Base-by-base conservation (phyloP, 176 grass and related monocot genomes). In the Ananas comosus region DNA sequence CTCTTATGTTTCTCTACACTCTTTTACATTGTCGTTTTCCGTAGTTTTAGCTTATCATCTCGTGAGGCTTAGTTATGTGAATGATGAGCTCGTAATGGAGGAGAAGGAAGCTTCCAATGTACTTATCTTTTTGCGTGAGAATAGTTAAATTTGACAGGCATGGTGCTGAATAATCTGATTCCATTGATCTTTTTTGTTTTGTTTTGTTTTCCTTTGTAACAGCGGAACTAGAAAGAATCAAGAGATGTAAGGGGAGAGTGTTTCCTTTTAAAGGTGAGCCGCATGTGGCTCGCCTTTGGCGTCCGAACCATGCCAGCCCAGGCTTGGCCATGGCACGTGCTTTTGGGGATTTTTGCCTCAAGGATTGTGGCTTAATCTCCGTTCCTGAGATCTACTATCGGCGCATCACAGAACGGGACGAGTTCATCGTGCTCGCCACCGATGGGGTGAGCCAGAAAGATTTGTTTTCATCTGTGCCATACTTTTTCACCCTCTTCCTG, bases 321-420 rank as follows among this genome's bases (percentile, higher is more conserved):
- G 91, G 91, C 72, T 65, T 96, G 71, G 91, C 91, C 64, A 96
- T 96, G 91, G 91, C 91, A 58, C 86, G 88, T 33, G 91, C 91
- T 76, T 88, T 96, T 72, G 91, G 91, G 50, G 91, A 96, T 77
- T 96, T 96, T 63, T 91, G 88, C 73, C 78, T 96, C 8, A 91
- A 96, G 79, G 85, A 96, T 68, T 87, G 83, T 77, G 91, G 91
- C 76, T 59, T 96, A 51, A 96, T 91, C 66, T 96, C 91, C 33
- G 84, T 74, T 64, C 91, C 91, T 65, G 88, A 91, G 54, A 72
- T 96, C 51, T 86, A 80, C 14, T 88, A 83, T 63, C 81, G 80
- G 17, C 51, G 5, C 21, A 72, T 96, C 67, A 81, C 80, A 33
- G 77, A 85, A 51, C 88, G 72, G 49, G 91, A 96, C 56, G 85